A percentile compares a stretch with the other conserved stretches of the same genome.
phyloP scores from a whole-genome alignment of 2,329 filamentous ascomycete genomes.

The Aspergillus viridinutans region DNA sequence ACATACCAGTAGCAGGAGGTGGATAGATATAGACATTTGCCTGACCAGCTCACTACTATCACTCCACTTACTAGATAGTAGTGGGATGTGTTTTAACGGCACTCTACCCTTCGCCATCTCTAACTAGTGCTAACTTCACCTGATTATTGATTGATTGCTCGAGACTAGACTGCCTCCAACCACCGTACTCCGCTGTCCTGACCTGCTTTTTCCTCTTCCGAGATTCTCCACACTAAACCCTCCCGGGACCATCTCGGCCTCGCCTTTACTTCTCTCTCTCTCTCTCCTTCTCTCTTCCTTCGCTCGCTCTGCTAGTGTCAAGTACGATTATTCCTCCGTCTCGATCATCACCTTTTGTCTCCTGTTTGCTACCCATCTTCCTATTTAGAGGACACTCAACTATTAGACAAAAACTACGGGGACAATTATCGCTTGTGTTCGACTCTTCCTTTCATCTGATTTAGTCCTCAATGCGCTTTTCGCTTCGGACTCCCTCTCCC shows the following conservation, averaged over 20 bases:
- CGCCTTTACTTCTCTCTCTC: conserved; percentile 13
- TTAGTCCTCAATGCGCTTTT: conserved; percentile 32
- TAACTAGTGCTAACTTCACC: neutral
- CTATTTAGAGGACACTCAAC: neutral
- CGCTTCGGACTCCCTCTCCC: conserved; percentile 25
- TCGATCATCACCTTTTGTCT: conserved; percentile 3
- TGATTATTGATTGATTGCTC: neutral
- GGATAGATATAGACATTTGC: neutral
- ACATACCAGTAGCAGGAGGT: neutral
- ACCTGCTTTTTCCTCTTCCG: conserved; percentile 13
- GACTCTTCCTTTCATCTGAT: conserved; percentile 14
- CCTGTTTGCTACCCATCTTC: neutral
- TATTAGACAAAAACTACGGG: neutral
- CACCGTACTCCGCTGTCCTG: neutral
- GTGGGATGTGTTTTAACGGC: neutral
- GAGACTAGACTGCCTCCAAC: neutral
- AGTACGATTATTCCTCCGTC: conserved; percentile 7
- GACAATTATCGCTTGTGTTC: neutral
- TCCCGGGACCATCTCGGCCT: conserved; percentile 22
- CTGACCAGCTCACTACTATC: neutral
- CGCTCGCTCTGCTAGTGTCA: conserved; percentile 8
- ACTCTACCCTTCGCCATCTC: neutral
- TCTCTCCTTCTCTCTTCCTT: conserved; percentile 7
- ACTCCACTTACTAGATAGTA: neutral
- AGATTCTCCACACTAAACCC: conserved; percentile 23